phyloP scores from a whole-genome alignment of 225 moss, liverwort and hornwort genomes.

The Rhytidiadelphus loreus region DNA sequence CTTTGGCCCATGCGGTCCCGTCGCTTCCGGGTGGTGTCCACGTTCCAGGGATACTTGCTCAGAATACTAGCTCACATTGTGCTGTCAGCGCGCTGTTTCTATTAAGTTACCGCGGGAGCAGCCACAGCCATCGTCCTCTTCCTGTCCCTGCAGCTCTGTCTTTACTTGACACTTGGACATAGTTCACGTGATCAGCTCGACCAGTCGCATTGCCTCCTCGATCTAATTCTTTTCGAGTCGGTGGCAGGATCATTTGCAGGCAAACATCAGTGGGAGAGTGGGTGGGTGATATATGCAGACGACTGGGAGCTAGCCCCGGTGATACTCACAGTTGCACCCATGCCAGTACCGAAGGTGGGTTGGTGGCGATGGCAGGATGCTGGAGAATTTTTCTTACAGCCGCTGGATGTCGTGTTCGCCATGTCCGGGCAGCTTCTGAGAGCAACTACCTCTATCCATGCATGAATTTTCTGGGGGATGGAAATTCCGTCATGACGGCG shows the following conservation, averaged over 20 bases:
- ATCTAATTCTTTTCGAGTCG: background rate
- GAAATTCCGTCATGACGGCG: background rate
- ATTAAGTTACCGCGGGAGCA: background rate
- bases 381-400: background rate
- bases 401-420: background rate
- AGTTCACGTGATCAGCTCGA: background rate
- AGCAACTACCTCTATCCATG: background rate
- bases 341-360: background rate
- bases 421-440: background rate
- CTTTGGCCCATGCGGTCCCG: background rate
- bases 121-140: background rate
- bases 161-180: background rate
- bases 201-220: background rate
- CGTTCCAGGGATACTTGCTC: background rate
- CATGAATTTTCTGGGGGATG: background rate
- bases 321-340: background rate
- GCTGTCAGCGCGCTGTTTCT: slow-evolving; percentile 1
- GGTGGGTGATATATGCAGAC: background rate
- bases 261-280: background rate
- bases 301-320: background rate
- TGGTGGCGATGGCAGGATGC: background rate
- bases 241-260: background rate
- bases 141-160: background rate
- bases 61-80: background rate
- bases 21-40: background rate